Base-by-base conservation (phyloP, 331 rosid species). In the Telfairia occidentalis region DNA sequence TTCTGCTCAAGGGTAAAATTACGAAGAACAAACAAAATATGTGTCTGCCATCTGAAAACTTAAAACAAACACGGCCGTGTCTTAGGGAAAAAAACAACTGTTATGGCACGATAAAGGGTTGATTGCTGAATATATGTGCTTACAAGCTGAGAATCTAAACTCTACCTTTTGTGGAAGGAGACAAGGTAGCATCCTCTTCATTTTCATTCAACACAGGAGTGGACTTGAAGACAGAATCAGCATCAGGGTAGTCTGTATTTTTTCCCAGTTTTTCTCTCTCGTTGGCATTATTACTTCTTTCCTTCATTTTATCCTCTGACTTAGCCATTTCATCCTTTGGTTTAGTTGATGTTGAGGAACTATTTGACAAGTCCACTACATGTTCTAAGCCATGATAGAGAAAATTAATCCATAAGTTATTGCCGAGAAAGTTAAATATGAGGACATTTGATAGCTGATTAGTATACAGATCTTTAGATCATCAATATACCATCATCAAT, bases 251-350 rank as follows among this genome's bases (percentile, higher is more conserved):
- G 65, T 77, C 66, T 54, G 70, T 52, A 29, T 42, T 61, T 80
- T 82, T 34, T 74, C 28, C 54, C 5, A 76, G 83, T 78, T 77
- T 78, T 85, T 86, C 89, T 64, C 34, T 75, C 46, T 53, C 74
- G 30, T 64, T 13, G n/a, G 78, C 59, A 42, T 60, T 34, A 54
- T 63, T 30, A 67, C 75, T 69, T 69, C 83, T 81, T 73, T 61
- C 85, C 79, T 48, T 79, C 64, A 43, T 9, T 46, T 71, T 77
- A 60, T 75, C 81, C 28, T 40, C 82, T 71, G 82, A 78, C 66
- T 82, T 83, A 8, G 4, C 38, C 43, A 70, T 48, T 70, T 70
- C 35, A 29, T 28, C 42, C 24, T 43, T 70, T 3, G 40, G 35
- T 26, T 70, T 46, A 67, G 63, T 8, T 61, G 84, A 34, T 80